Evolutionary conservation across 768 basidiomycete species (phyloP).

Genomic region (Exsudoporus frostii): DNA sequence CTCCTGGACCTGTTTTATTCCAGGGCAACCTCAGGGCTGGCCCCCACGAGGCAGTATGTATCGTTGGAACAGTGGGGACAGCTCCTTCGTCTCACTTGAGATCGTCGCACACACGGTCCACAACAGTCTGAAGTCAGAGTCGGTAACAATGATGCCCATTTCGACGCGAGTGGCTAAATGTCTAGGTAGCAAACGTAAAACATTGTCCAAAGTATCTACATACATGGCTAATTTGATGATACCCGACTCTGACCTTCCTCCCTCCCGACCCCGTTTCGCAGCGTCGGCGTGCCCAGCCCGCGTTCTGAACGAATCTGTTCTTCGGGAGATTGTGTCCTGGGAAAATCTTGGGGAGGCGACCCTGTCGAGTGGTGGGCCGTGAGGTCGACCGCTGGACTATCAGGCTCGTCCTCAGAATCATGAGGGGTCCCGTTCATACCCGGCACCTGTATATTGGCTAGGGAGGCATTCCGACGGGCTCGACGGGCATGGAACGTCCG

Average conservation of each 20-base stretch:
- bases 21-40: not conserved
- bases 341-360: constrained; percentile 15
- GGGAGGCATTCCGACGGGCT: constrained; percentile 48
- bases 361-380: constrained; percentile 21
- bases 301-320: constrained; percentile 58
- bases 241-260: constrained; percentile 19
- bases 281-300: constrained; percentile 61
- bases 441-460: constrained; percentile 17
- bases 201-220: not conserved
- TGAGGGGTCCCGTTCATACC: constrained; percentile 32
- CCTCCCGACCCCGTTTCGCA: constrained; percentile 45
- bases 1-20: too few relatives aligned
- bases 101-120: too few relatives aligned
- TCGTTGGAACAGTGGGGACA: not conserved
- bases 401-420: constrained; percentile 40
- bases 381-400: constrained; percentile 45
- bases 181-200: constrained; percentile 6
- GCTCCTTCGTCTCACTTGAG: not conserved
- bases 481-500: constrained; percentile 80
- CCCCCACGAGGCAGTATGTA: not conserved
- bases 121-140: not conserved
- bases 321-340: constrained; percentile 27
- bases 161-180: not conserved
- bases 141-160: not conserved
- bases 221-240: not conserved